These are phyloP conservation scores for Talaromyces sp. DNA, from an alignment of 2,329 filamentous ascomycete genomes.

Conservation along the genomic window DNA sequence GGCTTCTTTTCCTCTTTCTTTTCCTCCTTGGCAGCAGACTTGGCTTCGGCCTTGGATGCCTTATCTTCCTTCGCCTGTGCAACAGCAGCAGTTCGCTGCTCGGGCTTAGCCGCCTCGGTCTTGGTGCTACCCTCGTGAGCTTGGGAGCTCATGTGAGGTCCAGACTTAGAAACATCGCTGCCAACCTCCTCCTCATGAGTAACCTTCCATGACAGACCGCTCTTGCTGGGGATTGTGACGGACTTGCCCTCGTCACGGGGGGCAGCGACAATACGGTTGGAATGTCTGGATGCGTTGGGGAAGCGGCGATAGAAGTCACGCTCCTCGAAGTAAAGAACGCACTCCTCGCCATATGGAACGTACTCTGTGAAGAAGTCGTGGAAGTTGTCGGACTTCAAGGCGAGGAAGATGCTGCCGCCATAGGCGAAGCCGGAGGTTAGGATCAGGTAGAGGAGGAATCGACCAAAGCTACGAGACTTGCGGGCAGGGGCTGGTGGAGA, in stretches of 20 bases:
- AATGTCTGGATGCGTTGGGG: slow-evolving; percentile 56
- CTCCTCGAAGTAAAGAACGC: slow-evolving; percentile 94
- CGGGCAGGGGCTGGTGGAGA: slow-evolving; percentile 52
- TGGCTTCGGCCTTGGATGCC: slow-evolving; percentile 29
- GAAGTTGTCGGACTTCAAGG: slow-evolving; percentile 93
- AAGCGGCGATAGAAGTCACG: slow-evolving; percentile 89
- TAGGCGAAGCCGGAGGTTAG: slow-evolving; percentile 79
- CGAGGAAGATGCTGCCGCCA: slow-evolving; percentile 87
- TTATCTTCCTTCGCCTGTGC: slow-evolving; percentile 36
- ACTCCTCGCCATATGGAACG: slow-evolving; percentile 90
- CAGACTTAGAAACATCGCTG: slow-evolving; percentile 60
- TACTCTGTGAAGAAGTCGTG: slow-evolving; percentile 99
- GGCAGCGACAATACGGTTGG: slow-evolving; percentile 41
- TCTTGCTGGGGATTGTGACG: slow-evolving; percentile 81
- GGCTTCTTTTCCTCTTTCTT: slow-evolving; percentile 34
- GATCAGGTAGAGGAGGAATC: slow-evolving; percentile 75
- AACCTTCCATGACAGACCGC: slow-evolving; percentile 80
- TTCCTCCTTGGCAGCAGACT: slow-evolving; percentile 28
- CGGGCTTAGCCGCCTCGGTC: slow-evolving; percentile 29
- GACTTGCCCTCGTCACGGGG: slow-evolving; percentile 63
- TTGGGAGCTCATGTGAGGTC: slow-evolving; percentile 51
- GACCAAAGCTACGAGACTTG: slow-evolving; percentile 73
- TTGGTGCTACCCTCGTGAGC: slow-evolving; percentile 31
- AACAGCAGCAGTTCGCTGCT: slow-evolving; percentile 32
- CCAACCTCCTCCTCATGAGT: slow-evolving; percentile 63